Base-by-base conservation (phyloP, 2,329 filamentous ascomycete species). In the Penicillium sp. region DNA sequence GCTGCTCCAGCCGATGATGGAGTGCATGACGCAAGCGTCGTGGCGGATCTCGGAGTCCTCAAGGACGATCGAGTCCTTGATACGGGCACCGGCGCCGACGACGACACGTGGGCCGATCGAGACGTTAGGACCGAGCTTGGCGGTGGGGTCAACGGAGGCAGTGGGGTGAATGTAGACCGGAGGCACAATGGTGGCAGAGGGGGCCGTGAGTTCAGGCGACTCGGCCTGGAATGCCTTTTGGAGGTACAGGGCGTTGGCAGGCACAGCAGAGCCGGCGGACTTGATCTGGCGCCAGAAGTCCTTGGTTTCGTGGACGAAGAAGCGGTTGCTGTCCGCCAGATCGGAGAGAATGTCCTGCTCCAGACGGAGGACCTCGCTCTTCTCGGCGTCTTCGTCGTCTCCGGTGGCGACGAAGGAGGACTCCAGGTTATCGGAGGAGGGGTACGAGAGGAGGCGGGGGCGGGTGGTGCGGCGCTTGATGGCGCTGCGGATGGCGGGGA, bases 231-330 rank as follows among this genome's bases (percentile, higher is more conserved):
- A 89, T 21, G 94, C 93, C 80, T 97, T 91, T 74, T 95, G 91
- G 53, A 99, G 86, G 78, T 99, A 99, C 34, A 99, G 84, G 15
- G 94, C 94, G 71, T 97, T 97, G 62, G 94, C 94, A 16, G 94
- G 94, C 29, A 99, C 92, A 49, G 94, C 94, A 6, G 93, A 97
- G 59, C 94, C 94, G 59, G 94, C 94, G 2, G 94, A 97, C 85
- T 99, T 99, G 84, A 99, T 97, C 82, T 99, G 94, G 68, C 94
- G 91, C 94, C 94, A 99, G 78, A 99, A 99, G 76, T 97, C 94
- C 80, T 95, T 96, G 65, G 93, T 97, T 81, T 99, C 94, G 75
- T 96, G 90, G 33, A 97, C 94, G 78, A 92, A 97, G 82, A 99
- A 99, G 76, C 94, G 91, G 79, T 96, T 94, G 84, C 86, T 96